Conservation (phyloP, 2,329 filamentous ascomycete species). For the Calycina herbarum region DNA sequence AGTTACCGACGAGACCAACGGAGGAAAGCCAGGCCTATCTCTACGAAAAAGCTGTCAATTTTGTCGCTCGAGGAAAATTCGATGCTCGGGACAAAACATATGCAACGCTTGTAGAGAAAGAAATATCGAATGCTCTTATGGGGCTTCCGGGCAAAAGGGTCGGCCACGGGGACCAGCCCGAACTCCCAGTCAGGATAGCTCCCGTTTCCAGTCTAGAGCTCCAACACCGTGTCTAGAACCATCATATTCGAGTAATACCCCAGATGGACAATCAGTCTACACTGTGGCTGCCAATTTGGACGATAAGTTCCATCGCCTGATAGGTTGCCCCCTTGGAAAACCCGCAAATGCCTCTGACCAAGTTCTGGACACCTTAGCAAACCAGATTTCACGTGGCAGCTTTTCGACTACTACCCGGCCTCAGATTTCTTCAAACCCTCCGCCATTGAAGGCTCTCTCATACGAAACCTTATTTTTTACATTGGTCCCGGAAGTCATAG, state of each 20-base stretch:
- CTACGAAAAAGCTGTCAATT: slow-evolving; percentile 14
- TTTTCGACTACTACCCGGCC: neutral
- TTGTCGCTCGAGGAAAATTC: slow-evolving; percentile 12
- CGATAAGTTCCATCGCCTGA: slow-evolving; percentile 5
- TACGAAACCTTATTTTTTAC: neutral
- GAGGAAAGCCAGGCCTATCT: slow-evolving; percentile 4
- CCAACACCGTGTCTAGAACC: slow-evolving; percentile 3
- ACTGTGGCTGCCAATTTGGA: neutral
- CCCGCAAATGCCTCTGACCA: neutral
- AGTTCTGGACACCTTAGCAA: neutral
- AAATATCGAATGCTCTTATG: slow-evolving; percentile 14
- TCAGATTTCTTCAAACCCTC: neutral
- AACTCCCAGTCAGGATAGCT: slow-evolving; percentile 6
- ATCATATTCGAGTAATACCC: neutral
- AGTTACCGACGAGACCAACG: neutral
- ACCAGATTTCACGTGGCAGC: neutral
- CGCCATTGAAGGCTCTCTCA: neutral
- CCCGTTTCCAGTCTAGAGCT: neutral
- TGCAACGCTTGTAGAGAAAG: slow-evolving; percentile 12
- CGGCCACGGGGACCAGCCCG: slow-evolving; percentile 9
- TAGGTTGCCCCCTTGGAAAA: neutral
- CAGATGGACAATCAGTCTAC: neutral
- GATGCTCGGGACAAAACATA: slow-evolving; percentile 15
- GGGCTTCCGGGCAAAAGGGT: slow-evolving; percentile 11
- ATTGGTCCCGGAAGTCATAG: neutral